Percentiles rank a stretch among this genome's conserved stretches.
Evolutionary conservation across 371 early-diverging fungal genomes (phyloP).

Genomic region (Lichtheimia hyalospora): DNA sequence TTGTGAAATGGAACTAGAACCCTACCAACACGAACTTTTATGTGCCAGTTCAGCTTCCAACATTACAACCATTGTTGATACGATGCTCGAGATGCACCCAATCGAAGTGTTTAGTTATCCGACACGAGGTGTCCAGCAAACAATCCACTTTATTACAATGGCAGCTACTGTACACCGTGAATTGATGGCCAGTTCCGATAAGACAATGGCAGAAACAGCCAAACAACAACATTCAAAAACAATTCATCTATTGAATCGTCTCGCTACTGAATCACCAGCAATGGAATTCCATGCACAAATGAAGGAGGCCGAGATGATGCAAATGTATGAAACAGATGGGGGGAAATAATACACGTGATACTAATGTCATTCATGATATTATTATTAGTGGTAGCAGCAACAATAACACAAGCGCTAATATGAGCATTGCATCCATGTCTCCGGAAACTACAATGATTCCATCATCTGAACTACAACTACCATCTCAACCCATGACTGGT

Average conservation of each 20-base stretch:
- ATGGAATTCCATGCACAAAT: constrained; percentile 23
- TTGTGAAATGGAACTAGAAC: constrained; percentile 14
- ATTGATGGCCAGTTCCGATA: constrained; percentile 22
- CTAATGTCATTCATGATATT: background rate
- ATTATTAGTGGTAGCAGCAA: constrained; percentile 4
- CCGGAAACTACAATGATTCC: constrained; percentile 5
- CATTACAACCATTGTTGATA: constrained; percentile 40
- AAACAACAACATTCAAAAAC: constrained; percentile 24
- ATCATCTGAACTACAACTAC: background rate
- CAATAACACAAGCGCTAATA: background rate
- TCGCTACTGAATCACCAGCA: constrained; percentile 32
- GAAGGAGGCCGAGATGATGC: constrained; percentile 27
- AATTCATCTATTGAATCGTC: constrained; percentile 20
- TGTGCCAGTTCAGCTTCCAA: constrained; percentile 45
- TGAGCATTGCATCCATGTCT: constrained; percentile 2
- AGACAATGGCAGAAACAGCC: constrained; percentile 13
- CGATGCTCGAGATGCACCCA: constrained; percentile 24
- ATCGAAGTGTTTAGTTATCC: constrained; percentile 31
- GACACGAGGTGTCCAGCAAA: constrained; percentile 39
- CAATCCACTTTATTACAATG: constrained; percentile 39
- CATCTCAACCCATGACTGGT: background rate
- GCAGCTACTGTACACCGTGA: constrained; percentile 42
- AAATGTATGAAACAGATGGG: constrained; percentile 15
- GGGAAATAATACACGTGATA: background rate
- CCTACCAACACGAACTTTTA: constrained; percentile 34